These are phyloP conservation scores for Mucor mucedo DNA, from an alignment of 371 early-diverging fungal genomes.

Conservation along the genomic window DNA sequence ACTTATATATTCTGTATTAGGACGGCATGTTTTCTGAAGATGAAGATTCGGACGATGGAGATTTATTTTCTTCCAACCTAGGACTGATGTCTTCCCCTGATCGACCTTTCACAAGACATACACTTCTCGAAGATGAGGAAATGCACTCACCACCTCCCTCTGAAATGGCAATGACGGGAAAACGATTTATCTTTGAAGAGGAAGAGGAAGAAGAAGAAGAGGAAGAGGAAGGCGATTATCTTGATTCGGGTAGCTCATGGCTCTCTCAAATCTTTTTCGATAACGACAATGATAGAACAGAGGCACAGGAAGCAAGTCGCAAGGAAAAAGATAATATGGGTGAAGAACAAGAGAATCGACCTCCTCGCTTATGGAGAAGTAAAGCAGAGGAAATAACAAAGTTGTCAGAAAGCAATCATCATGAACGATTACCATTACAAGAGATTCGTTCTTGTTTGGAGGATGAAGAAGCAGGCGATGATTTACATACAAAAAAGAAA, in stretches of 20 bases:
- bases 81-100: slow-evolving; percentile 21
- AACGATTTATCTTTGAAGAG: background rate
- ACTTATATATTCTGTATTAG: background rate
- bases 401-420: slow-evolving; percentile 2
- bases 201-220: slow-evolving; percentile 8
- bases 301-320: too few relatives aligned
- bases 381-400: background rate
- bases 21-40: slow-evolving; percentile 20
- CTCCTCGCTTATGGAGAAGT: slow-evolving; percentile 8
- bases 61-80: slow-evolving; percentile 19
- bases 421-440: slow-evolving; percentile 21
- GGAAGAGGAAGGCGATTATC: slow-evolving; percentile 1
- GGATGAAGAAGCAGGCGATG: slow-evolving; percentile 18
- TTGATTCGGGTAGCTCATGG: slow-evolving; percentile 16
- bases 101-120: background rate
- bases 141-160: background rate
- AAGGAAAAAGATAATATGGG: too few relatives aligned
- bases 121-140: slow-evolving; percentile 17
- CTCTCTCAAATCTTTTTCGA: background rate
- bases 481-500: slow-evolving; percentile 15
- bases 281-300: background rate
- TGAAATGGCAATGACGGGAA: background rate
- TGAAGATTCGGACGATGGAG: slow-evolving; percentile 24
- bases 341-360: slow-evolving; percentile 17
- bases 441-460: slow-evolving; percentile 6